phyloP scores from a whole-genome alignment of 371 early-diverging fungal species.

The Mucor piriformis region DNA sequence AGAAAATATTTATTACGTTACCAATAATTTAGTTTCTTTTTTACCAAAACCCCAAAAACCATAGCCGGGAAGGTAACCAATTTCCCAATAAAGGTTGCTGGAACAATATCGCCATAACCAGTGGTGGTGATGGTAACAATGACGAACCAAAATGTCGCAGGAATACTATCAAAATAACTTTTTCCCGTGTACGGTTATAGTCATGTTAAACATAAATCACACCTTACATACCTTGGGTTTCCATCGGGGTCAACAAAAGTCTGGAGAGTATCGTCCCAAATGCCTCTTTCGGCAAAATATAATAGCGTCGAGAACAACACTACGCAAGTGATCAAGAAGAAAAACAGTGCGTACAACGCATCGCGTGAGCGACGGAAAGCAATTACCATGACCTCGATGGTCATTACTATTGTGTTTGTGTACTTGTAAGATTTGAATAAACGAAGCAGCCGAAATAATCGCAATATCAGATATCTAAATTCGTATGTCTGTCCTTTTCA shows the following conservation, averaged over 20 bases:
- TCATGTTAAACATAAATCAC: neutral
- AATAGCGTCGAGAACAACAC: constrained; percentile 78
- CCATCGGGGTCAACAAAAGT: constrained; percentile 71
- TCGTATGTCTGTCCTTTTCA: constrained; percentile 61
- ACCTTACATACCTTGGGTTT: constrained; percentile 61
- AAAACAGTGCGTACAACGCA: constrained; percentile 77
- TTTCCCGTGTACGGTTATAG: neutral
- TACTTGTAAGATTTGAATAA: constrained; percentile 86
- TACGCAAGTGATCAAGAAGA: constrained; percentile 75
- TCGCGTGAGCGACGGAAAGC: constrained; percentile 80
- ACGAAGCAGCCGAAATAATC: constrained; percentile 79
- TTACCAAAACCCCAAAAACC: constrained; percentile 80
- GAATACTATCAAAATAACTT: constrained; percentile 79
- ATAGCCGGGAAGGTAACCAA: constrained; percentile 84
- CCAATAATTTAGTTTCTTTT: neutral
- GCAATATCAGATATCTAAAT: constrained; percentile 83
- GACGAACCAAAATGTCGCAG: constrained; percentile 83
- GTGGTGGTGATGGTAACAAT: constrained; percentile 87
- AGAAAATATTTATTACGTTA: neutral
- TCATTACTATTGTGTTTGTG: constrained; percentile 69
- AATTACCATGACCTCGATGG: constrained; percentile 86
- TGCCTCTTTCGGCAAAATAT: constrained; percentile 87
- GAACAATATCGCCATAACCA: constrained; percentile 87
- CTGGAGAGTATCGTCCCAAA: constrained; percentile 73
- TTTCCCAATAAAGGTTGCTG: constrained; percentile 83